Conservation (phyloP, 441 rosid genomes). For the Manihot esculenta region DNA sequence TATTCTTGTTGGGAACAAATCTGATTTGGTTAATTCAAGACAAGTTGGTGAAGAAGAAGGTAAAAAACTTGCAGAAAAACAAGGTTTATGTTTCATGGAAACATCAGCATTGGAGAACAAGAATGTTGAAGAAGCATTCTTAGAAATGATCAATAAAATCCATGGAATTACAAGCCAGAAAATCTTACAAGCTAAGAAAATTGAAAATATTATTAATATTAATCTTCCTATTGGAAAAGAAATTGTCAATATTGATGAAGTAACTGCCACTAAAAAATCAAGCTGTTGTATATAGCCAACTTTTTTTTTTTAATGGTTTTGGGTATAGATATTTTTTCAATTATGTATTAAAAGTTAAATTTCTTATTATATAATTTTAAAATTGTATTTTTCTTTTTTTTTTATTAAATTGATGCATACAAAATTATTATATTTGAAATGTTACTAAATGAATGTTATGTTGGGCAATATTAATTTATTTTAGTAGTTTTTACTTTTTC, state of each 20-base stretch:
- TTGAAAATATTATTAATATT: conserved; percentile 12
- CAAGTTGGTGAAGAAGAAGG: conserved; percentile 66
- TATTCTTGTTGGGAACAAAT: conserved; percentile 73
- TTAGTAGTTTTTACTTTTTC: no score
- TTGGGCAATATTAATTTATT: no score
- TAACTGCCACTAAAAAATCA: conserved; percentile 54
- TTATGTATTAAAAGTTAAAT: no score
- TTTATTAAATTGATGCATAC: no score
- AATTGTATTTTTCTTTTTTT: no score
- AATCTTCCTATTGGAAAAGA: conserved; percentile 47
- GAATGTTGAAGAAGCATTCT: conserved; percentile 69
- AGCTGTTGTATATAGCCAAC: conserved; percentile 40
- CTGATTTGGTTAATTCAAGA: conserved; percentile 51
- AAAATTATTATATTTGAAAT: no score
- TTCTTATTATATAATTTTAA: no score
- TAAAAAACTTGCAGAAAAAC: conserved; percentile 46
- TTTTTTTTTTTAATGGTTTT: no score
- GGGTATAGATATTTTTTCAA: no score
- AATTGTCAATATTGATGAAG: conserved; percentile 49
- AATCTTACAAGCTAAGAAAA: conserved; percentile 43
- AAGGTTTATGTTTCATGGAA: conserved; percentile 66
- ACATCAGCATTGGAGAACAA: conserved; percentile 72
- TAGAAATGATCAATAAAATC: conserved; percentile 61
- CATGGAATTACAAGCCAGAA: conserved; percentile 56
- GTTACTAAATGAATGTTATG: no score